Percentiles rank a stretch among this genome's conserved stretches.
Conservation (phyloP, 2,329 filamentous ascomycete species). For the Chalaropsis thielavioides region DNA sequence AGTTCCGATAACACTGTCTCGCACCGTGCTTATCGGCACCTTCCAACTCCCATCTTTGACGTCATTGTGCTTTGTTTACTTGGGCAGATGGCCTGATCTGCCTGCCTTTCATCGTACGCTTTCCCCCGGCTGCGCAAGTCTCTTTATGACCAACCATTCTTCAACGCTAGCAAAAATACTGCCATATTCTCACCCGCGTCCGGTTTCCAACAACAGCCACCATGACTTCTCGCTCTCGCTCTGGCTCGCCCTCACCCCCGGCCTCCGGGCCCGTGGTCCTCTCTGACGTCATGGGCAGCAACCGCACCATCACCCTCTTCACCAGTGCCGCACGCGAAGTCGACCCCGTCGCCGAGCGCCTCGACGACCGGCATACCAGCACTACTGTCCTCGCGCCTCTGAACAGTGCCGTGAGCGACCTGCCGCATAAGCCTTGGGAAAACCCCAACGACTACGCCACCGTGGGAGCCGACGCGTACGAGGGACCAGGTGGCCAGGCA, state of each 20-base stretch:
- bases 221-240: background rate
- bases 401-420: constrained; percentile 62
- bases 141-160: background rate
- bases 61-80: constrained; percentile 2
- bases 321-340: constrained; percentile 67
- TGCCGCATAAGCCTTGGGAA: constrained; percentile 82
- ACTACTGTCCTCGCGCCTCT: constrained; percentile 78
- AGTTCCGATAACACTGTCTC: background rate
- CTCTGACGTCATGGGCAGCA: constrained; percentile 69
- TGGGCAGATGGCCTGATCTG: background rate
- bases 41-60: background rate
- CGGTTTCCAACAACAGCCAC: background rate
- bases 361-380: constrained; percentile 52
- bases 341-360: constrained; percentile 48
- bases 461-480: constrained; percentile 57
- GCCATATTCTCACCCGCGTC: background rate
- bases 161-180: background rate
- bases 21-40: constrained; percentile 8
- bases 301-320: constrained; percentile 71
- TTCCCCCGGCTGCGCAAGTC: background rate
- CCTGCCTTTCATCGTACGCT: background rate
- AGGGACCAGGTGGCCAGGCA: constrained; percentile 58
- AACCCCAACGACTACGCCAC: constrained; percentile 55
- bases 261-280: constrained; percentile 39
- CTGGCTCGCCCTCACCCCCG: background rate